phyloP scores from a whole-genome alignment of 441 rosid genomes.

The Aquilaria agallochum region DNA sequence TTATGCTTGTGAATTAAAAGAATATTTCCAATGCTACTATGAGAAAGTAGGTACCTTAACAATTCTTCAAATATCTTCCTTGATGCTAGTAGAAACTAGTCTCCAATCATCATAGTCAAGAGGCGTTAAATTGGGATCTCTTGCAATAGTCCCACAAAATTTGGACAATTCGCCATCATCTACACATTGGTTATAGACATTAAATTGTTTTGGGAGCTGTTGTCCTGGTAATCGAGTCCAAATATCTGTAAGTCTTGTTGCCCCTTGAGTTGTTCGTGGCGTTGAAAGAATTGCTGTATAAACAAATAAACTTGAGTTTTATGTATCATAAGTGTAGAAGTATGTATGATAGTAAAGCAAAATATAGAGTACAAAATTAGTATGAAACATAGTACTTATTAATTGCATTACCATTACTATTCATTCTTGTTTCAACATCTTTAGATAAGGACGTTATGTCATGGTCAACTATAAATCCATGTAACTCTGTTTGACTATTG shows the following conservation, averaged over 20 bases:
- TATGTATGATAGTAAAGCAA: too few relatives aligned
- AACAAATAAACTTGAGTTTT: too few relatives aligned
- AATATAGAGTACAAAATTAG: too few relatives aligned
- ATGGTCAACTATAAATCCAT: too few relatives aligned
- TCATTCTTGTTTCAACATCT: too few relatives aligned
- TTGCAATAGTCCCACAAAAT: background rate
- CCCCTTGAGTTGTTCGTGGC: background rate
- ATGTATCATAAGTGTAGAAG: too few relatives aligned
- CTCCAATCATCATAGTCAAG: background rate
- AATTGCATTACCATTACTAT: too few relatives aligned
- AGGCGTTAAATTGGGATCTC: background rate
- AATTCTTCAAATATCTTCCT: background rate
- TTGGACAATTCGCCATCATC: background rate
- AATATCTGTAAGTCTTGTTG: background rate
- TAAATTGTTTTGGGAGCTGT: background rate
- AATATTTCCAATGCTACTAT: too few relatives aligned
- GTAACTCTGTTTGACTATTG: too few relatives aligned
- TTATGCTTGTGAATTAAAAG: background rate
- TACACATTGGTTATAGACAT: background rate
- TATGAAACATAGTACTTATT: too few relatives aligned
- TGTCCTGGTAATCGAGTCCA: background rate
- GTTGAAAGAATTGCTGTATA: too few relatives aligned
- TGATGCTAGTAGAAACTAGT: background rate
- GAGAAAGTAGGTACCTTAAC: background rate
- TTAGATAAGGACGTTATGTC: too few relatives aligned